Evolutionary conservation across 352 stramenopile species (phyloP), one percentile per base, ranked within the genome.

Genomic region (Phytophthora sansomeana): DNA sequence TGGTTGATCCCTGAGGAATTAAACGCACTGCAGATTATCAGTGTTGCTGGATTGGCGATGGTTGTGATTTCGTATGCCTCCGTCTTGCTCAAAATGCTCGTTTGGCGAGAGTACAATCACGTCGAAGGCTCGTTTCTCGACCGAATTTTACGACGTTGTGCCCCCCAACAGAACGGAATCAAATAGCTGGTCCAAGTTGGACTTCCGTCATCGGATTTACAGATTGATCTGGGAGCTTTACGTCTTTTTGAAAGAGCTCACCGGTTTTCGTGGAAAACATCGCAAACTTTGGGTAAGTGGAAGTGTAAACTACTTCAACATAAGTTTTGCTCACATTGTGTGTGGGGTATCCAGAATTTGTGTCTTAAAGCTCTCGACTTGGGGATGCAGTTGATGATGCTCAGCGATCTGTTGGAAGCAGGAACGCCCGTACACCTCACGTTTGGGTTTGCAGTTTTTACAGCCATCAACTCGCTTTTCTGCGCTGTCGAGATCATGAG

Each of bases 211-310:
- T 26, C n/a, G 43, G 42, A 16, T 33, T 11, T 49, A 58, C 30
- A 52, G 33, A 29, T 11, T 73, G 6, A 52, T 51, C 8, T 68
- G 65, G 58, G 43, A 64, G 6, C 30, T 73, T 32, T 73, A 65
- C 35, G 9, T 51, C 10, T 57, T 65, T 21, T 53, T 72, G 19
- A 63, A 62, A 36, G 63, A 77, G 4, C 42, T 79, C 6, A 79
- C 67, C 2, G 55, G 58, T 0, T 75, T 77, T 44, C 53, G 58
- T 13, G 74, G 70, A 28, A 66, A 58, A 32, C 32, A 77, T 42
- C 61, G 74, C 14, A 81, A 81, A 48, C 51, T 77, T 28, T 81
- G 74, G 70, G 74, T 81, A 64, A 11, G 68, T 56, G 6, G 9
- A 30, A 52, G 21, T 16, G n/a, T 9, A 36, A 17, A 43, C 29